Evolutionary conservation across 78 protist species (phyloP).

Genomic region (Speleostelium caveatum): DNA sequence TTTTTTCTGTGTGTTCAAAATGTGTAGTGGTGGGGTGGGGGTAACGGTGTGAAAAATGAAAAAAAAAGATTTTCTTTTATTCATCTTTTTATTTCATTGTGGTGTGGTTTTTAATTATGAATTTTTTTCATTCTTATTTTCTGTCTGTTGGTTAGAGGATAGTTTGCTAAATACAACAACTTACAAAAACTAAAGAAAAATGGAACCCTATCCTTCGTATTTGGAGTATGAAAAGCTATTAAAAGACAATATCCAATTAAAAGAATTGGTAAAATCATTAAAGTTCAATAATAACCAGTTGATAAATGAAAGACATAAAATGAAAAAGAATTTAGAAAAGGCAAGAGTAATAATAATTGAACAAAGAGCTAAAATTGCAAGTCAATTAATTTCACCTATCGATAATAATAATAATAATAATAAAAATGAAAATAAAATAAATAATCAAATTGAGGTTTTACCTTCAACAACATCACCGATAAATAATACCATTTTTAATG

Average conservation of each 20-base stretch:
- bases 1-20: no score
- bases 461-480: neutral
- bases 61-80: no score
- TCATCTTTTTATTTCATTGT: neutral
- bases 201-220: conserved; percentile 20
- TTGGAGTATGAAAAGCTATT: conserved; percentile 7
- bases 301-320: conserved; percentile 9
- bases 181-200: neutral
- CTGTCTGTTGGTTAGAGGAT: neutral
- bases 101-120: neutral
- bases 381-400: neutral
- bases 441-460: neutral
- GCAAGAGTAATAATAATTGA: conserved; percentile 46
- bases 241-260: conserved; percentile 57
- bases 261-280: conserved; percentile 16
- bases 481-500: conserved; percentile 10
- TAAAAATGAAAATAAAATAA: neutral
- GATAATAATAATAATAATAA: neutral
- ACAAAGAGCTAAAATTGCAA: conserved; percentile 39
- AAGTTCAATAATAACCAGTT: neutral
- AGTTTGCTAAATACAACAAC: neutral
- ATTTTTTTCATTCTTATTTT: no score
- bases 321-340: conserved; percentile 58
- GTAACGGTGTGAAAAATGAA: neutral
- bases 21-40: neutral